Conservation (phyloP, 345 rosid genomes). For the Kandelia obovata region DNA sequence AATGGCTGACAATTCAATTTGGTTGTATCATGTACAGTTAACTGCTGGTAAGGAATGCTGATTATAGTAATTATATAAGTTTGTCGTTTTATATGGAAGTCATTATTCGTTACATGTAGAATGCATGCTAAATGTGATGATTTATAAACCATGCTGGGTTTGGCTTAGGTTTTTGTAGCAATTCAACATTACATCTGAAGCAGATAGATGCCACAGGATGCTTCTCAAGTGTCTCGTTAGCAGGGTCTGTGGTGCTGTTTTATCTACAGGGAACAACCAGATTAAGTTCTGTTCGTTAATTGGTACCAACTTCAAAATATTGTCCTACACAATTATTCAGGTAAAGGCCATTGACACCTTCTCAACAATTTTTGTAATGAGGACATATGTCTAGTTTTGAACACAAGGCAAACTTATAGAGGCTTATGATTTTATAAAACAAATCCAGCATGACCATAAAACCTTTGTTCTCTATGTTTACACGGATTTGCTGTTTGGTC, state of each 20-base stretch:
- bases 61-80: neutral
- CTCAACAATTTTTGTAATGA: neutral
- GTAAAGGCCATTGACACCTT: neutral
- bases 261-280: neutral
- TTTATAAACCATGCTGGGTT: neutral
- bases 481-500: neutral
- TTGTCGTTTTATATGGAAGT: neutral
- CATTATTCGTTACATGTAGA: neutral
- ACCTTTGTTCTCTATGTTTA: neutral
- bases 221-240: slow-evolving; percentile 2
- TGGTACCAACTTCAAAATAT: neutral
- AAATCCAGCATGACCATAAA: neutral
- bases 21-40: neutral
- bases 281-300: neutral
- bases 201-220: neutral
- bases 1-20: neutral
- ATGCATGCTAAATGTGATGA: neutral
- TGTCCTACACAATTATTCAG: slow-evolving; percentile 4
- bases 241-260: neutral
- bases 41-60: slow-evolving; percentile 7
- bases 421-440: neutral
- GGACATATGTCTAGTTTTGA: neutral
- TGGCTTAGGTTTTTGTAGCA: slow-evolving; percentile 7
- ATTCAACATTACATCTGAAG: neutral
- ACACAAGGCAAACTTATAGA: neutral